Evolutionary conservation across 345 rosid genomes (phyloP), one percentile per base, ranked within the genome.

Genomic region (Citrus inodora): DNA sequence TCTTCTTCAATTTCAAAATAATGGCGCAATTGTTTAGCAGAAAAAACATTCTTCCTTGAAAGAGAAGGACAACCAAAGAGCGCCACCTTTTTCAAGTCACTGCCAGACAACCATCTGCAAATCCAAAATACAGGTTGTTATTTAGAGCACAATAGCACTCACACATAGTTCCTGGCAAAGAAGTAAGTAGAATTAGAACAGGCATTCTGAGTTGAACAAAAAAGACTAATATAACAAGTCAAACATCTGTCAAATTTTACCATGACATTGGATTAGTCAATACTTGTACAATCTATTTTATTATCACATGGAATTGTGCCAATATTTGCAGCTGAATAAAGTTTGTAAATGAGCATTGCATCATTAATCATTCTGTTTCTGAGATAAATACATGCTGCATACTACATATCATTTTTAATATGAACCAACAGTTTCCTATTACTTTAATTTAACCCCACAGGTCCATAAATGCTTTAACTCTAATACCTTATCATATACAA

Each of bases 41-140:
- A 83, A 70, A 87, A 88, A 70, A 91, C 80, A 32, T 37, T 67
- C 71, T 83, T 87, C 78, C 70, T 93, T 0, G 81, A 73, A 65
- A 87, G 81, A 73, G 90, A 84, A 55, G 95, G 97, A 79, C 98
- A 94, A 74, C 98, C 98, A 75, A 89, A 87, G 27, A 85, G 80
- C 27, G 86, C 95, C 70, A 92, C 78, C 71, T 74, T 89, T 84
- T 92, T 90, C 84, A 94, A 80, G 79, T 90, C 89, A 24, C 87
- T 86, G 48, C 97, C 92, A 28, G 97, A 90, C 80, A 94, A 82
- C 97, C 95, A 90, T 85, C 98, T 94, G 84, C 24, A 82, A 58
- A 75, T 74, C 81, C 80, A 82, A 83, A 51, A 61, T 19, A 62
- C 14, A 60, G 38, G 38, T 80, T 62, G 35, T 24, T 64, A 42